Base-by-base conservation (phyloP, 192 early-diverging fungal species). In the Coemansia sp. region DNA sequence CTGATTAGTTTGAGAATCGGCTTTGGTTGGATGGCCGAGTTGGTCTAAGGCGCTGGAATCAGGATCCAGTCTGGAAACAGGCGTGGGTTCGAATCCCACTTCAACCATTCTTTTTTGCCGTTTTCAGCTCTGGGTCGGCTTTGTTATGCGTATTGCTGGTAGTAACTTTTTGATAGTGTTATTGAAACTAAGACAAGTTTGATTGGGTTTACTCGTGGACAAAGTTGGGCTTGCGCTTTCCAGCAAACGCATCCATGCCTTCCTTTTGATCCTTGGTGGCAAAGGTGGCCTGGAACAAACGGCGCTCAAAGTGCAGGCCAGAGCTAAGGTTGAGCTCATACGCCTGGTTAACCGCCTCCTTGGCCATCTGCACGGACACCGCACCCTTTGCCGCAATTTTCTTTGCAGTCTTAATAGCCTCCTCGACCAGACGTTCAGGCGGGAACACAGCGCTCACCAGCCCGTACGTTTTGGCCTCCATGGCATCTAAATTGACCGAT, bases 311-410 rank as follows among this genome's bases (percentile, higher is more conserved):
- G 67, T 87, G 86, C 47, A 94, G 75, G 53, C 97, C 97, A 56
- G 93, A 88, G 50, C 78, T 72, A 41, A 99, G 83, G 15, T 86
- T 85, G 56, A 94, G 69, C 78, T 99, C 97, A 72, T 89, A 97
- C 1, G 96, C 92, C 74, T 90, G 86, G 83, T 99, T 95, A 23
- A 98, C 87, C n/a, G 91, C 88, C 75, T 99, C 97, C 87, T 98
- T 98, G 69, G 87, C 88, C 93, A 97, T 95, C 78, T 96, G 86
- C 45, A 94, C 89, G 39, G 87, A 85, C 25, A 94, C 92, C 41
- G 90, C 87, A 35, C 91, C 90, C 87, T 92, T 87, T 52, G 64
- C 68, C 8, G 95, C 94, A 76, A 99, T 98, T 69, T 86, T 86
- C 62, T 86, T 78, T 14, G 93, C 97, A 11, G 88, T 89, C 88